phyloP scores from a whole-genome alignment of 2,329 filamentous ascomycete species.

The Cytospora schulzeri region DNA sequence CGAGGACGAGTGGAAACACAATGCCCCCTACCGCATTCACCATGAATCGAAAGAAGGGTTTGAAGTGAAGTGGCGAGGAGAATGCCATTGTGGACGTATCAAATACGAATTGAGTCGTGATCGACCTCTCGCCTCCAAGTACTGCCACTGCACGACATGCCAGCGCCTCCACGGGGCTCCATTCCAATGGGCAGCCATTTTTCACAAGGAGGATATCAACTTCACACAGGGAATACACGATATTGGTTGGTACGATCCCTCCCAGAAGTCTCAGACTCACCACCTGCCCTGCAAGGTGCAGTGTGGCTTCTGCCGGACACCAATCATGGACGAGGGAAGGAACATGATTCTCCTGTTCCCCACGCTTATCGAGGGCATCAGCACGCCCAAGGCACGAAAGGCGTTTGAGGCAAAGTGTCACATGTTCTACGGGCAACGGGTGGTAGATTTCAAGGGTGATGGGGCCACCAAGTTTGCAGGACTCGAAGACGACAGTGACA shows the following conservation, averaged over 20 bases:
- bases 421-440: slow-evolving; percentile 77
- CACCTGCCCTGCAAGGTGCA: slow-evolving; percentile 79
- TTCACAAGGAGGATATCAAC: slow-evolving; percentile 75
- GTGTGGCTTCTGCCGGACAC: slow-evolving; percentile 72
- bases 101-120: slow-evolving; percentile 70
- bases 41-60: slow-evolving; percentile 35
- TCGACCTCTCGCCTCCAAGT: slow-evolving; percentile 73
- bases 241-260: slow-evolving; percentile 72
- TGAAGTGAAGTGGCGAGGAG: slow-evolving; percentile 34
- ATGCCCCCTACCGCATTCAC: slow-evolving; percentile 33
- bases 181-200: slow-evolving; percentile 89
- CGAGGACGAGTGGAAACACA: slow-evolving; percentile 35
- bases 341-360: slow-evolving; percentile 85
- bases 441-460: slow-evolving; percentile 73
- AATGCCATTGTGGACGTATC: slow-evolving; percentile 77
- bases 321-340: slow-evolving; percentile 86
- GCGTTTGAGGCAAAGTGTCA: slow-evolving; percentile 72
- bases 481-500: slow-evolving; percentile 52
- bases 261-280: slow-evolving; percentile 61
- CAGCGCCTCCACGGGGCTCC: slow-evolving; percentile 80
- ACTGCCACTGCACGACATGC: slow-evolving; percentile 82
- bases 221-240: slow-evolving; percentile 66
- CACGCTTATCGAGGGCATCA: slow-evolving; percentile 66
- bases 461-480: slow-evolving; percentile 78
- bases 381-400: slow-evolving; percentile 56